Conservation (phyloP, 495 filamentous ascomycete species). For the Podospora fimiseda region DNA sequence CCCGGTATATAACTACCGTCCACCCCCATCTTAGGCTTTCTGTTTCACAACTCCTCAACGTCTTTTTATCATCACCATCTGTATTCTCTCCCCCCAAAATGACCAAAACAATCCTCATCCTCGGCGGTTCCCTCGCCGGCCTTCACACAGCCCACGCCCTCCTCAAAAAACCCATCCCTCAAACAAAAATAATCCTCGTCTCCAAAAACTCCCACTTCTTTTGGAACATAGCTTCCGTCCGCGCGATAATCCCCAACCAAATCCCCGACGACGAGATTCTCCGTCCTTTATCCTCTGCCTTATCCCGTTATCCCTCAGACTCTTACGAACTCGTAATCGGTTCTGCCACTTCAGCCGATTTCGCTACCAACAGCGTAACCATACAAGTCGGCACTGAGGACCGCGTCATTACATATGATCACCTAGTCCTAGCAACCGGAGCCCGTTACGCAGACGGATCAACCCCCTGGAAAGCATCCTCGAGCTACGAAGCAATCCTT, state of each 20-base stretch:
- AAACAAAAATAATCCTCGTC: slow-evolving; percentile 16
- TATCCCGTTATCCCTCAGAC: slow-evolving; percentile 34
- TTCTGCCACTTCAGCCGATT: slow-evolving; percentile 30
- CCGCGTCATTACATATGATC: slow-evolving; percentile 55
- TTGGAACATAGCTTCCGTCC: slow-evolving; percentile 52
- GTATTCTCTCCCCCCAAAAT: too few species aligned
- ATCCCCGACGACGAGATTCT: slow-evolving; percentile 43
- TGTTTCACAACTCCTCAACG: too few species aligned
- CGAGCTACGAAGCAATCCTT: slow-evolving; percentile 31
- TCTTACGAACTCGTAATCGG: slow-evolving; percentile 39
- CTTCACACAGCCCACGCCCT: slow-evolving; percentile 48
- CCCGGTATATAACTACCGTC: too few species aligned
- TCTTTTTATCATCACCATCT: too few species aligned
- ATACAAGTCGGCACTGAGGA: slow-evolving; percentile 21
- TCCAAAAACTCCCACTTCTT: slow-evolving; percentile 45
- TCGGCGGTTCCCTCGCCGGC: slow-evolving; percentile 50
- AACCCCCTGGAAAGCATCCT: slow-evolving; percentile 39
- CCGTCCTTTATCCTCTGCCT: slow-evolving; percentile 34
- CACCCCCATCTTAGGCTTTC: too few species aligned
- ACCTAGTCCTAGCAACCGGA: slow-evolving; percentile 85
- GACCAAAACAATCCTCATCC: slow-evolving; percentile 43
- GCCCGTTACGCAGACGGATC: slow-evolving; percentile 56
- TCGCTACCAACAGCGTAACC: slow-evolving; percentile 53
- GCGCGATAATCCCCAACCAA: slow-evolving; percentile 45
- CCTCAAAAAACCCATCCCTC: slow-evolving; percentile 31